phyloP scores from a whole-genome alignment of 2,329 filamentous ascomycete species.

The Fusarium piperis region DNA sequence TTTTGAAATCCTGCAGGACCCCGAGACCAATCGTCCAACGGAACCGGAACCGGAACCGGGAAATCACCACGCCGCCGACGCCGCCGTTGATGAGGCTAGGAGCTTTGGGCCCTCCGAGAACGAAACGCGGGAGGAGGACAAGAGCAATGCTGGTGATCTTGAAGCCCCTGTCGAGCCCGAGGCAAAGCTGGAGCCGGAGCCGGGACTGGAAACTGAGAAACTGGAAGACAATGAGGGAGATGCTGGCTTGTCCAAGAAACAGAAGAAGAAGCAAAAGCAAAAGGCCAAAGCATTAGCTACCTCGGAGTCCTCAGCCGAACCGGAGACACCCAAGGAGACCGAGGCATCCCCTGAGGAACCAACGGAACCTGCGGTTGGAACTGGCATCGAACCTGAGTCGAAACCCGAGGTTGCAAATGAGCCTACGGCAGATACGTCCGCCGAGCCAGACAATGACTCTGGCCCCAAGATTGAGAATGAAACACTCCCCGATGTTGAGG shows the following conservation, averaged over 20 bases:
- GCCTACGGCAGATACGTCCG: slow-evolving; percentile 13
- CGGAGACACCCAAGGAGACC: slow-evolving; percentile 29
- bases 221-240: slow-evolving; percentile 35
- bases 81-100: slow-evolving; percentile 36
- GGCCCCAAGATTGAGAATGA: slow-evolving; percentile 36
- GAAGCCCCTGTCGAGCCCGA: slow-evolving; percentile 29
- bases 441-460: slow-evolving; percentile 23
- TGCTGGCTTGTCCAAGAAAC: slow-evolving; percentile 41
- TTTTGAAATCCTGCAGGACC: slow-evolving; percentile 43
- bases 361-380: slow-evolving; percentile 26
- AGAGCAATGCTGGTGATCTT: slow-evolving; percentile 25
- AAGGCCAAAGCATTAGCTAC: slow-evolving; percentile 37
- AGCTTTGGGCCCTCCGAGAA: slow-evolving; percentile 29
- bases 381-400: slow-evolving; percentile 32
- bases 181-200: slow-evolving; percentile 28
- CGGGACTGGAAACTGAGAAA: slow-evolving; percentile 31
- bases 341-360: slow-evolving; percentile 20
- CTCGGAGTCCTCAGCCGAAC: slow-evolving; percentile 23
- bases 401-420: slow-evolving; percentile 17
- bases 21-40: slow-evolving; percentile 36
- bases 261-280: slow-evolving; percentile 38
- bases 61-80: slow-evolving; percentile 40
- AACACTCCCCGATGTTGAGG: slow-evolving; percentile 27
- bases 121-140: slow-evolving; percentile 26
- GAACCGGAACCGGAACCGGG: slow-evolving; percentile 40